Base-by-base conservation (phyloP, 164 flowering plant species). In the Buxus sempervirens region DNA sequence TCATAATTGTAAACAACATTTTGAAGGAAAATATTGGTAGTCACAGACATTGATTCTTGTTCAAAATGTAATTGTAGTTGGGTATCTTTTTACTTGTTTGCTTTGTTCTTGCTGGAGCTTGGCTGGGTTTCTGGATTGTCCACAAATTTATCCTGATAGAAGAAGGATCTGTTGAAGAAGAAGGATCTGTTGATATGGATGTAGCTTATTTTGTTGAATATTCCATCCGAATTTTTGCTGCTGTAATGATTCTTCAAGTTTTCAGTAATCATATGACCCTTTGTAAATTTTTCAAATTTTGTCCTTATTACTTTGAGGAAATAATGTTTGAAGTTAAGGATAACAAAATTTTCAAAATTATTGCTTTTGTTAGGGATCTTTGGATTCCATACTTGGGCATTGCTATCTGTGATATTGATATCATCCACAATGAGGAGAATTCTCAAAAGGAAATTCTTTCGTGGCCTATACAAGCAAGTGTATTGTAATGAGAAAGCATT, bases 51-150 rank as follows among this genome's bases (percentile, higher is more conserved):
- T 49, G 26, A 32, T 65, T 9, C 49, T 38, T 70, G 58, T 66
- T 27, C n/a, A n/a, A 54, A 51, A 65, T 69, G 56, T 72, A 64
- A 65, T 58, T 76, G 80, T 90, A 91, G 98, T 74, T 91, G 78
- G 86, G 78, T 60, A 69, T 76, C 49, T 81, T 92, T 79, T 70
- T 88, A 62, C 76, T 84, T 72, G 78, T 83, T 69, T 84, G 82
- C 69, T 26, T 90, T 74, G 57, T 80, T 54, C 73, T 95, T 49
- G 75, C 81, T 77, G 99, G 99, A 82, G 97, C 99, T 71, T 92
- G 97, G 97, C 75, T 89, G 78, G 99, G 97, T 49, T 95, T 89
- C 68, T 92, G 97, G 97, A 88, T 77, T 60, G 91, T 92, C 21
- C 87, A 80, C 66, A 95, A 87, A 76, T 75, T 90, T 72, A 84